These are phyloP conservation scores for Aspergillus incahuasiensis DNA, from an alignment of 495 filamentous ascomycete genomes.

Conservation along the genomic window DNA sequence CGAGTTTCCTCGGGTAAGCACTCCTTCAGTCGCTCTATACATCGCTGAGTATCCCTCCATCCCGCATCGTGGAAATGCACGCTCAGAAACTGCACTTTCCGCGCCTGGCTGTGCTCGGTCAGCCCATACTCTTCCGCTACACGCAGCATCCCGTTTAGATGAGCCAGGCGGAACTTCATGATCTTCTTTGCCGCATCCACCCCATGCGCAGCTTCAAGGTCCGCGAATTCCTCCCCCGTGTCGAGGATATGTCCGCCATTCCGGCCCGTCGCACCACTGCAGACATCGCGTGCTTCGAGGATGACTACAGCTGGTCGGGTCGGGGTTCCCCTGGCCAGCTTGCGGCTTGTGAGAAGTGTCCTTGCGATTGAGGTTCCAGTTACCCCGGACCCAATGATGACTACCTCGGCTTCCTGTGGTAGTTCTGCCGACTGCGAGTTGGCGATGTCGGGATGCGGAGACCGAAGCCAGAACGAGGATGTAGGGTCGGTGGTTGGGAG, in stretches of 20 bases:
- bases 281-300: constrained; percentile 74
- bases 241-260: constrained; percentile 40
- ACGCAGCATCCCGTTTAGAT: constrained; percentile 28
- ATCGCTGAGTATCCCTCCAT: constrained; percentile 21
- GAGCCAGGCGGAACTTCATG: constrained; percentile 27
- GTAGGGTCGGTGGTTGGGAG: constrained; percentile 47
- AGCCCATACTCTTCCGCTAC: constrained; percentile 30
- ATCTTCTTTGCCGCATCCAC: constrained; percentile 25
- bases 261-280: constrained; percentile 75
- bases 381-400: constrained; percentile 69
- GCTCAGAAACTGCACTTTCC: constrained; percentile 32
- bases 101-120: constrained; percentile 21
- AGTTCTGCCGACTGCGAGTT: constrained; percentile 54
- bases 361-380: constrained; percentile 63
- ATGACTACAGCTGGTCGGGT: constrained; percentile 22
- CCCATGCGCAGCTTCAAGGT: constrained; percentile 21
- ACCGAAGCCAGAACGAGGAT: constrained; percentile 68
- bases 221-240: constrained; percentile 25
- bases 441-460: constrained; percentile 48
- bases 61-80: constrained; percentile 26
- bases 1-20: constrained; percentile 28
- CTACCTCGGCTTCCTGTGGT: constrained; percentile 55
- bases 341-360: constrained; percentile 44
- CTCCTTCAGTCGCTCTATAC: constrained; percentile 24
- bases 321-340: constrained; percentile 14